These are phyloP conservation scores for Penicillium sp. DNA, from an alignment of 2,329 filamentous ascomycete genomes.

Conservation along the genomic window DNA sequence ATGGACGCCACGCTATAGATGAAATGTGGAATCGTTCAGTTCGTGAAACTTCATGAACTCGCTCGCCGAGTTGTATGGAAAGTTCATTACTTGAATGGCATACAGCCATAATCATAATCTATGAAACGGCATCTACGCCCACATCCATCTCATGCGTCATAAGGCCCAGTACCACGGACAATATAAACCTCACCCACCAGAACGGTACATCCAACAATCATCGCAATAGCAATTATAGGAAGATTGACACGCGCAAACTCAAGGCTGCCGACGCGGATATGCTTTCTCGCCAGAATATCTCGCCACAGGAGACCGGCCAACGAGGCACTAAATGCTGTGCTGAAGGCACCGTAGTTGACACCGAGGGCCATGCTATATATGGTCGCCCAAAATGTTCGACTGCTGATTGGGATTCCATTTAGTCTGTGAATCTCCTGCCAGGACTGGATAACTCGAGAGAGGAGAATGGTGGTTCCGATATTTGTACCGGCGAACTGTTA, in stretches of 20 bases:
- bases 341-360: conserved; percentile 74
- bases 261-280: conserved; percentile 62
- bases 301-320: conserved; percentile 71
- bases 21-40: not conserved
- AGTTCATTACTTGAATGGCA: not conserved
- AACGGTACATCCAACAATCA: conserved; percentile 63
- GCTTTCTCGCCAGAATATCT: conserved; percentile 67
- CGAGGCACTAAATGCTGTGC: conserved; percentile 69
- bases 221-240: conserved; percentile 68
- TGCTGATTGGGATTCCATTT: conserved; percentile 52
- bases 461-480: conserved; percentile 71
- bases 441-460: conserved; percentile 67
- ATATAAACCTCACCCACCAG: conserved; percentile 66
- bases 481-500: conserved; percentile 71
- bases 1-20: conserved; percentile 19
- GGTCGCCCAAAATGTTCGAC: conserved; percentile 71
- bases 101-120: not conserved
- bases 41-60: not conserved
- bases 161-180: conserved; percentile 42
- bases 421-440: conserved; percentile 62
- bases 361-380: conserved; percentile 74
- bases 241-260: conserved; percentile 70
- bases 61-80: not conserved
- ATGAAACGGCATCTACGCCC: not conserved
- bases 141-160: conserved; percentile 23